phyloP scores from a whole-genome alignment of 2,329 filamentous ascomycete species.

The Pseudocercospora pini-densiflorae region DNA sequence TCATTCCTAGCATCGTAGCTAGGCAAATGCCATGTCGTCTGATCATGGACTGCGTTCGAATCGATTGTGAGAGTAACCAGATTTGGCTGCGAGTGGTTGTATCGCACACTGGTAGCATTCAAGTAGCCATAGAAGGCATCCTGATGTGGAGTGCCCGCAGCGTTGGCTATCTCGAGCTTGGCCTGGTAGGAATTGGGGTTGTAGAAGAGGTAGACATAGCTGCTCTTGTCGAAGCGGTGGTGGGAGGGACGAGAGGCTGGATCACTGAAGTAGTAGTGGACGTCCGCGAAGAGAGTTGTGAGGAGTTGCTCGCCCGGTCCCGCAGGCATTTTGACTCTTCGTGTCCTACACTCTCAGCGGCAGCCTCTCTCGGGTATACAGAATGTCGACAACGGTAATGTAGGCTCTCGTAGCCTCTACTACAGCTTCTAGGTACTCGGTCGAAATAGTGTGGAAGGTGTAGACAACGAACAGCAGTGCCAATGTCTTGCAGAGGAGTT shows the following conservation, averaged over 20 bases:
- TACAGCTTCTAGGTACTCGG: conserved; percentile 33
- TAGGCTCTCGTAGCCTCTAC: conserved; percentile 35
- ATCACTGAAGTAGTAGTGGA: conserved; percentile 79
- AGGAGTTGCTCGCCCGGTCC: conserved; percentile 53
- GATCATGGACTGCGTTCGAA: conserved; percentile 48
- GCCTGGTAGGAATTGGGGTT: conserved; percentile 69
- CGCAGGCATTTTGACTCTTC: conserved; percentile 48
- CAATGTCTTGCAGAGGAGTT: conserved; percentile 21
- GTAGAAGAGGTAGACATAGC: conserved; percentile 81
- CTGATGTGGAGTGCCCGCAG: conserved; percentile 74
- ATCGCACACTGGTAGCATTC: conserved; percentile 60
- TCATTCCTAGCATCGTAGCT: conserved; percentile 74
- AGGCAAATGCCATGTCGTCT: conserved; percentile 72
- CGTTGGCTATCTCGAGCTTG: conserved; percentile 76
- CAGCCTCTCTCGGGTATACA: conserved; percentile 30
- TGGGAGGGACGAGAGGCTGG: conserved; percentile 70
- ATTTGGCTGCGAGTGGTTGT: conserved; percentile 75
- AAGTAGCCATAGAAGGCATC: conserved; percentile 78
- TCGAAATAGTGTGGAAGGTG: conserved; percentile 23
- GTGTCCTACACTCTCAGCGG: conserved; percentile 20
- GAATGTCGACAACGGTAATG: conserved; percentile 34
- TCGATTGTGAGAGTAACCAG: conserved; percentile 71
- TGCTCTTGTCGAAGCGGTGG: conserved; percentile 79
- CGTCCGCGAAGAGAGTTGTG: conserved; percentile 67
- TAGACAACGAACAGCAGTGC: conserved; percentile 25